A percentile compares a stretch with the other conserved stretches of the same genome.
Conservation (phyloP, 768 basidiomycete species). For the Xanthoconium purpureum region DNA sequence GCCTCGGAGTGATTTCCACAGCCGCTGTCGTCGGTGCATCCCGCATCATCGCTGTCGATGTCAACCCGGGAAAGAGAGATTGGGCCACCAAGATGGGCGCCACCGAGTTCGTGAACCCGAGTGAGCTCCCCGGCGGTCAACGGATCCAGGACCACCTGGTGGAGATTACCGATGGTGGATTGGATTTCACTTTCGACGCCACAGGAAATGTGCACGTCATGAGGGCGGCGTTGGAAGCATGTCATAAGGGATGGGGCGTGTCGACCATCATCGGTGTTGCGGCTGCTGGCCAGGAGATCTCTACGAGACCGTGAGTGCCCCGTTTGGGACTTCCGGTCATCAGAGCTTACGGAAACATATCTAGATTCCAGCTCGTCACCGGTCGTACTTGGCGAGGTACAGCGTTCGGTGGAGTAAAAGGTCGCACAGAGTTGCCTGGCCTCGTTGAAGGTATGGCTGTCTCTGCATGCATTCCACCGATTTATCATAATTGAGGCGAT, state of each 20-base stretch:
- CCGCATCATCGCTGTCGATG: slow-evolving; percentile 90
- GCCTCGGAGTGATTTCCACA: slow-evolving; percentile 88
- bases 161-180: slow-evolving; percentile 92
- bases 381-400: slow-evolving; percentile 92
- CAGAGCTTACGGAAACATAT: slow-evolving; percentile 1
- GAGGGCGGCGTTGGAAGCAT: slow-evolving; percentile 95
- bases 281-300: slow-evolving; percentile 93
- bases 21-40: slow-evolving; percentile 74
- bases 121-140: slow-evolving; percentile 66
- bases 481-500: slow-evolving; percentile 1
- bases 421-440: slow-evolving; percentile 90
- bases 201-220: slow-evolving; percentile 96
- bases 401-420: slow-evolving; percentile 98
- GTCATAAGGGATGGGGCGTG: slow-evolving; percentile 99
- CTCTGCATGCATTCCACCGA: not conserved
- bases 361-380: slow-evolving; percentile 66
- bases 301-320: slow-evolving; percentile 72
- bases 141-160: slow-evolving; percentile 87
- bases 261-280: slow-evolving; percentile 96
- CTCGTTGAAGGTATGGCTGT: slow-evolving; percentile 73
- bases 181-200: slow-evolving; percentile 96
- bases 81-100: slow-evolving; percentile 95
- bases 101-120: slow-evolving; percentile 90
- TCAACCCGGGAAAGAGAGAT: slow-evolving; percentile 77
- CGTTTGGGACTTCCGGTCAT: not conserved